Evolutionary conservation across 352 stramenopile species (phyloP).

Genomic region (Elongisporangium prolatum): DNA sequence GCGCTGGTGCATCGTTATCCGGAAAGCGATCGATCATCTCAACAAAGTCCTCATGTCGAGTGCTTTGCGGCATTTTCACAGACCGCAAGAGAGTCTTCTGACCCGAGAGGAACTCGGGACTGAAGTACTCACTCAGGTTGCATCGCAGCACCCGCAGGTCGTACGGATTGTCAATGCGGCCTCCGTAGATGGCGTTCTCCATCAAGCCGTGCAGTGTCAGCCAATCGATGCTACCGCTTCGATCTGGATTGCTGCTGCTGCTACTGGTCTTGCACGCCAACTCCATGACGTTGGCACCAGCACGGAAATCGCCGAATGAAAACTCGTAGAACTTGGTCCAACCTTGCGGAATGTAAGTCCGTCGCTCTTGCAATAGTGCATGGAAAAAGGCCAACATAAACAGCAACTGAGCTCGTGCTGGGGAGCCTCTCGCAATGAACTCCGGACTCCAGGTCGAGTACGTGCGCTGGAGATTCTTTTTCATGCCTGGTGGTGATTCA

Average conservation of each 20-base stretch:
- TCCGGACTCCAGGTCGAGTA: constrained; percentile 83
- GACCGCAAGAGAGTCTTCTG: constrained; percentile 55
- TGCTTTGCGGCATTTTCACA: constrained; percentile 67
- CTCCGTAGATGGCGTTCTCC: constrained; percentile 95
- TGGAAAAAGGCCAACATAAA: constrained; percentile 92
- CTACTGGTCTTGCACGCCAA: constrained; percentile 39
- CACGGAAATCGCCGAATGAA: constrained; percentile 91
- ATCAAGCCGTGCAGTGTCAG: constrained; percentile 91
- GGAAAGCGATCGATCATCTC: constrained; percentile 71
- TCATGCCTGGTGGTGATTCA: constrained; percentile 92
- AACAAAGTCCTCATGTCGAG: constrained; percentile 60
- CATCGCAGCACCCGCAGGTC: constrained; percentile 88
- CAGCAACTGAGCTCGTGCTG: constrained; percentile 57
- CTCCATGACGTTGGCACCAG: constrained; percentile 89
- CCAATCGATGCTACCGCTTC: constrained; percentile 74
- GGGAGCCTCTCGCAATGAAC: constrained; percentile 49
- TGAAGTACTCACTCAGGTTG: constrained; percentile 89
- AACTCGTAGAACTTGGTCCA: constrained; percentile 98
- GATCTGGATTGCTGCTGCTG: constrained; percentile 8
- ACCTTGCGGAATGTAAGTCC: constrained; percentile 94
- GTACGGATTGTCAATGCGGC: constrained; percentile 92
- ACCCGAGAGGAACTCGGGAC: constrained; percentile 60
- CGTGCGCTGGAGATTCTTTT: constrained; percentile 94
- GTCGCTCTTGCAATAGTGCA: constrained; percentile 70
- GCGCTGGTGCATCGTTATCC: constrained; percentile 62